Conservation (phyloP, 2,329 filamentous ascomycete genomes). For the Penicillium sp. region DNA sequence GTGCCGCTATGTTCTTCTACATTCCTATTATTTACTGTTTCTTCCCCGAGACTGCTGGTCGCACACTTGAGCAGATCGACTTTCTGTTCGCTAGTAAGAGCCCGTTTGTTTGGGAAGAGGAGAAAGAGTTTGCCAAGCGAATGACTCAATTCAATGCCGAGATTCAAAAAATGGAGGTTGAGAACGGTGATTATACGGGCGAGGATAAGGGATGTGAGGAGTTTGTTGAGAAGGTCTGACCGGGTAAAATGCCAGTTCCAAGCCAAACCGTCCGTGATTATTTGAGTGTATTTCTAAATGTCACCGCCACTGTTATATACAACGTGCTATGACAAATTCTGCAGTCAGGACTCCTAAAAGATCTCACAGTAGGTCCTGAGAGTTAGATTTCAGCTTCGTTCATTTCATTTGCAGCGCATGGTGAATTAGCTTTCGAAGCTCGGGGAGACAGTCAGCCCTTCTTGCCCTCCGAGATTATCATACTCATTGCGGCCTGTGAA, state of each 20-base stretch:
- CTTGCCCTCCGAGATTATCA: too few relatives aligned
- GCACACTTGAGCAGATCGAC: slow-evolving; percentile 25
- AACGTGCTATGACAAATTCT: background rate
- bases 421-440: too few relatives aligned
- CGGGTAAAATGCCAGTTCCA: background rate
- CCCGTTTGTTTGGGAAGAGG: slow-evolving; percentile 18
- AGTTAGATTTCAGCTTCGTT: too few relatives aligned
- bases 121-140: slow-evolving; percentile 10
- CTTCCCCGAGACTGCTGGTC: slow-evolving; percentile 17
- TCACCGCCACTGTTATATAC: background rate
- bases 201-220: slow-evolving; percentile 5
- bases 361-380: too few relatives aligned
- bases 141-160: slow-evolving; percentile 7
- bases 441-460: too few relatives aligned
- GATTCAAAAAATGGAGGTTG: slow-evolving; percentile 9
- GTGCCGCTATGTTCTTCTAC: slow-evolving; percentile 58
- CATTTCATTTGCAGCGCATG: too few relatives aligned
- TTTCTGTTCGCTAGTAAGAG: slow-evolving; percentile 20
- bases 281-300: background rate
- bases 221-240: slow-evolving; percentile 6
- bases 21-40: slow-evolving; percentile 59
- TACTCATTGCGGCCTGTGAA: too few relatives aligned
- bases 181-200: background rate
- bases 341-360: background rate
- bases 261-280: background rate